A percentile compares a stretch with the other conserved stretches of the same genome.
These are phyloP conservation scores for Trichocladium antarcticum DNA, from an alignment of 495 filamentous ascomycete genomes.

Conservation along the genomic window DNA sequence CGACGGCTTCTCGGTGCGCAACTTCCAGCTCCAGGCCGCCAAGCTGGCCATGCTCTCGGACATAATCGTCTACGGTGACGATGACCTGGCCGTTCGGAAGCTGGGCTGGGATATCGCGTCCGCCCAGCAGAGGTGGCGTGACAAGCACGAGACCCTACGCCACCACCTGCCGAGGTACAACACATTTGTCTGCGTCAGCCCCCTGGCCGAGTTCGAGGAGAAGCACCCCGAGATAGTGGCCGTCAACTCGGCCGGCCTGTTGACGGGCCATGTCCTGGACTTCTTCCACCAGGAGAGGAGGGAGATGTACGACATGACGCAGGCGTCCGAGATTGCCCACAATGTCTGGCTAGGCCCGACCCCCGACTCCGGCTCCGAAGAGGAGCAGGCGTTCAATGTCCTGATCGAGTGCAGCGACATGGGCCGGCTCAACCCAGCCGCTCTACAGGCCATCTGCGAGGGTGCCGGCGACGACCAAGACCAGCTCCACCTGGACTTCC, in stretches of 20 bases:
- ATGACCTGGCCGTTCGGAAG: constrained; percentile 49
- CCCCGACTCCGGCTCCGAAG: constrained; percentile 49
- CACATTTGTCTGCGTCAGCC: constrained; percentile 63
- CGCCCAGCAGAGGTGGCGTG: constrained; percentile 66
- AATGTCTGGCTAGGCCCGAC: constrained; percentile 91
- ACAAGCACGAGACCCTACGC: constrained; percentile 45
- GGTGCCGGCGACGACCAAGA: constrained; percentile 26
- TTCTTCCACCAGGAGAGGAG: constrained; percentile 81
- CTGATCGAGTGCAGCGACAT: constrained; percentile 80
- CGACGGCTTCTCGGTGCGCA: constrained; percentile 74
- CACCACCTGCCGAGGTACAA: constrained; percentile 57
- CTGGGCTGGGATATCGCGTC: constrained; percentile 59
- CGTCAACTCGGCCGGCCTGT: constrained; percentile 57
- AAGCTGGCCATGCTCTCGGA: constrained; percentile 84
- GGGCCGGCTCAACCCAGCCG: constrained; percentile 52
- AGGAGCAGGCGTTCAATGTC: constrained; percentile 49
- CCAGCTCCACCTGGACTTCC: constrained; percentile 63
- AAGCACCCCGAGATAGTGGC: constrained; percentile 60
- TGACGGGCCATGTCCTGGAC: constrained; percentile 74
- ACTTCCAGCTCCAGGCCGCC: constrained; percentile 92
- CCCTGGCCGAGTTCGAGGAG: constrained; percentile 65
- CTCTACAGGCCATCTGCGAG: constrained; percentile 38
- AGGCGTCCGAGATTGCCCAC: constrained; percentile 69
- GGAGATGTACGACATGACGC: constrained; percentile 91
- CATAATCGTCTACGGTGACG: constrained; percentile 80